These are phyloP conservation scores for Pythium scleroteichum DNA, from an alignment of 352 stramenopile genomes.

Conservation along the genomic window DNA sequence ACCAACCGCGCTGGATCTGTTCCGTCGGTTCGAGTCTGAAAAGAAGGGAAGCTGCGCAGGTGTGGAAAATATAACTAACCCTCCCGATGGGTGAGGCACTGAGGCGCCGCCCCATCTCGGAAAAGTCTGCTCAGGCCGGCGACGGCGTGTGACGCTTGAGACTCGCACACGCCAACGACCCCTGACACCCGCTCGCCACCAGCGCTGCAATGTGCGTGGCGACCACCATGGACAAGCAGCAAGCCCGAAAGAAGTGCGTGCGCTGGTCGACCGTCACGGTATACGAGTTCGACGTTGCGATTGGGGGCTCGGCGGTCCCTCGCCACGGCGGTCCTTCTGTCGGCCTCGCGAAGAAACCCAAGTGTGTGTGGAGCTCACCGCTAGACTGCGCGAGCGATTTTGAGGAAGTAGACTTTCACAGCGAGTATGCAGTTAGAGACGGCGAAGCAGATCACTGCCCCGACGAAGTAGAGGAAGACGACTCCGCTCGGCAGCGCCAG, in stretches of 20 bases:
- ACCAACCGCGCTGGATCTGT: slow-evolving; percentile 9
- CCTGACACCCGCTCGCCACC: not conserved
- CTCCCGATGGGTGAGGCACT: slow-evolving; percentile 6
- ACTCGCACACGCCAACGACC: not conserved
- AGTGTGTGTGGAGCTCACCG: slow-evolving; percentile 21
- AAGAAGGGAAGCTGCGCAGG: slow-evolving; percentile 24
- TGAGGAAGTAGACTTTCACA: not conserved
- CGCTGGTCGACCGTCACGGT: slow-evolving; percentile 33
- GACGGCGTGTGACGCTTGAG: slow-evolving; percentile 11
- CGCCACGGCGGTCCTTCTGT: slow-evolving; percentile 29
- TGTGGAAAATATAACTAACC: slow-evolving; percentile 37
- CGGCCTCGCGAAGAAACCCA: slow-evolving; percentile 29
- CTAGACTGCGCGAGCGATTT: slow-evolving; percentile 9
- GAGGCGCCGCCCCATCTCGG: slow-evolving; percentile 23
- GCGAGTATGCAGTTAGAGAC: not conserved
- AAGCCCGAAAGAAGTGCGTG: slow-evolving; percentile 25
- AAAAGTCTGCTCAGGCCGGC: slow-evolving; percentile 3
- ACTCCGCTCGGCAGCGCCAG: not conserved
- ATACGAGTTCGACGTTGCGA: slow-evolving; percentile 33
- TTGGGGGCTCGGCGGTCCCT: slow-evolving; percentile 29
- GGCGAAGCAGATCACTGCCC: not conserved
- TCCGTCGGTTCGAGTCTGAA: slow-evolving; percentile 21
- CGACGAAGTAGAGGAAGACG: slow-evolving; percentile 11
- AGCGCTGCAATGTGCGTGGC: slow-evolving; percentile 8
- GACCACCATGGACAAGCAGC: not conserved